phyloP scores from a whole-genome alignment of 2,329 filamentous ascomycete species.

The Penicillium sp. region DNA sequence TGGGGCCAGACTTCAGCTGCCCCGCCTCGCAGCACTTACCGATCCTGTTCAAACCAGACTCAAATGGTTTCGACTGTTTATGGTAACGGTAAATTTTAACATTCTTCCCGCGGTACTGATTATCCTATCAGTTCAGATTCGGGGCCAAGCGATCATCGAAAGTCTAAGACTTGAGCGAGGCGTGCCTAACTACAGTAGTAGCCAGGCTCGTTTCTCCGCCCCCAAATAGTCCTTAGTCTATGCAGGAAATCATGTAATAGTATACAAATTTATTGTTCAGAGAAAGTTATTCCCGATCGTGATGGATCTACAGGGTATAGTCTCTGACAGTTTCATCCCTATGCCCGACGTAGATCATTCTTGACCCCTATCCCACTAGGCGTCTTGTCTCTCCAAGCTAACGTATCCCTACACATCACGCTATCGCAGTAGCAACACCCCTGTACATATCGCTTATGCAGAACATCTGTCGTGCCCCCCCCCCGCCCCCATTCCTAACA shows the following conservation, averaged over 20 bases:
- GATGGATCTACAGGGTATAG: neutral
- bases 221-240: neutral
- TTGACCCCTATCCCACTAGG: neutral
- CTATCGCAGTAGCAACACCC: constrained; percentile 2
- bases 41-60: constrained; percentile 14
- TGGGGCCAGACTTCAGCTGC: constrained; percentile 16
- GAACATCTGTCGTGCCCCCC: constrained; percentile 20
- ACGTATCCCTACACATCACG: neutral
- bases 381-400: neutral
- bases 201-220: neutral
- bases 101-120: neutral
- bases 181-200: neutral
- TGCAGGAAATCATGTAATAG: neutral
- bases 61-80: neutral
- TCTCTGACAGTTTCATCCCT: neutral
- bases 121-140: neutral
- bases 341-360: constrained; percentile 3
- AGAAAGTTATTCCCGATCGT: neutral
- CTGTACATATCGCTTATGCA: constrained; percentile 23
- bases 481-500: neutral
- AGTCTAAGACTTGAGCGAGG: neutral
- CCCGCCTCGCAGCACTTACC: neutral
- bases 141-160: neutral
- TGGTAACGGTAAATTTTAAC: neutral
- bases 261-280: neutral